Evolutionary conservation across 1,139 yeast species (phyloP).

Genomic region (Geotrichum reessii): DNA sequence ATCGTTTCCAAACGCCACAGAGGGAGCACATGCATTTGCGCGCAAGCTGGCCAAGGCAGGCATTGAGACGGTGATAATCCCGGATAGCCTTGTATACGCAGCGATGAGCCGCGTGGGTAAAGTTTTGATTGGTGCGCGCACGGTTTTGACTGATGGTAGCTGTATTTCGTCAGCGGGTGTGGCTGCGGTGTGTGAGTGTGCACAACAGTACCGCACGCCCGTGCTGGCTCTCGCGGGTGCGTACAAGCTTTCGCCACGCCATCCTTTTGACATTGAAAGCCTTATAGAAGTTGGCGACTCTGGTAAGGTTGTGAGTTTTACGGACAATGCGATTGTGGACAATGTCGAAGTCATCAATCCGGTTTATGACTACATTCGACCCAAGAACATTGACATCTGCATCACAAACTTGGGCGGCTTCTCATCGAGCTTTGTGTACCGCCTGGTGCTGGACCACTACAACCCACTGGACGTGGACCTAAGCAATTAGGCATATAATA

Average conservation of each 20-base stretch:
- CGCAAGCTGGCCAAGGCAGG: constrained; percentile 74
- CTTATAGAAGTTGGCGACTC: constrained; percentile 92
- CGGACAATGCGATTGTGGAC: constrained; percentile 54
- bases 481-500: neutral
- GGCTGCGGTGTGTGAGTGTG: constrained; percentile 90
- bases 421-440: constrained; percentile 91
- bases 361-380: constrained; percentile 84
- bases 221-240: constrained; percentile 94
- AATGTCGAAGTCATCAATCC: constrained; percentile 87
- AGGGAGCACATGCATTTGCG: constrained; percentile 72
- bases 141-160: constrained; percentile 96
- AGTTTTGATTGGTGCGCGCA: constrained; percentile 84
- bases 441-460: constrained; percentile 92
- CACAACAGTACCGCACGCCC: constrained; percentile 89
- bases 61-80: constrained; percentile 84
- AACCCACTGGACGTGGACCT: constrained; percentile 66
- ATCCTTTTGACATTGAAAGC: constrained; percentile 86
- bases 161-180: constrained; percentile 87
- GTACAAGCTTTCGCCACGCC: constrained; percentile 85
- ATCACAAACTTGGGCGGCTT: constrained; percentile 95
- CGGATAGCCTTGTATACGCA: constrained; percentile 89
- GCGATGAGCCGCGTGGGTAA: constrained; percentile 97
- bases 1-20: constrained; percentile 80
- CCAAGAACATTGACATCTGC: constrained; percentile 89
- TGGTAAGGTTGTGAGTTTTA: constrained; percentile 70